Evolutionary conservation across 495 filamentous ascomycete genomes (phyloP), one percentile per base, ranked within the genome.

Genomic region (Lepidopterella palustris): DNA sequence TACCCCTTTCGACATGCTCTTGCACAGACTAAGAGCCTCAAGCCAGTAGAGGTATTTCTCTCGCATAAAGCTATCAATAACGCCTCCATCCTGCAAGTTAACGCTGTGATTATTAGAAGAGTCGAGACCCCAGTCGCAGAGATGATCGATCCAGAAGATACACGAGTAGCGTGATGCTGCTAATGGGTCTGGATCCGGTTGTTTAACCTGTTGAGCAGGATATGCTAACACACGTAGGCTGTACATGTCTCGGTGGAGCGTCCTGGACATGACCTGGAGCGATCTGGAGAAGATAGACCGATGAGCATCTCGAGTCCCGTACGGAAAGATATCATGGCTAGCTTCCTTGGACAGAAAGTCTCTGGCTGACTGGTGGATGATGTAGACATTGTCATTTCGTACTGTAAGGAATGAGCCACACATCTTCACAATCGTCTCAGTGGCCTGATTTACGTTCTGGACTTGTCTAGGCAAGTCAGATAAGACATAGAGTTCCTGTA

Each of bases 31-130:
- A 52, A 78, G 55, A 28, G 67, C 73, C 68, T 79, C 74, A 15
- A 78, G 28, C 76, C 71, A 78, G 60, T 72, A 68, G 13, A 81
- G 68, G 39, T 79, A 72, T 62, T 80, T 69, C 56, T 66, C 27
- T 54, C 61, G 24, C n/a, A 79, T 56, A 40, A 80, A 80, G 4
- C 13, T 31, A 39, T 70, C 25, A 9, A 73, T 61, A 15, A 45
- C 50, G 58, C 56, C 61, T 28, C 59, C 35, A 50, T 76, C 61
- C 20, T 53, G 49, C 11, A 28, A 31, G 10, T 23, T 23, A 53
- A 24, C 18, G 11, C 24, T 53, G 18, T 53, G 23, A 20, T 20
- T 24, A 5, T 10, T 28, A 5, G 49, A 20, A 28, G 49, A 53
- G 18, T 11, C 27, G 23, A 13, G 24, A 28, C 27, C 27, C 24